Evolutionary conservation across 768 basidiomycete species (phyloP), one percentile per base, ranked within the genome.

Genomic region (Kwoniella botswanensis): DNA sequence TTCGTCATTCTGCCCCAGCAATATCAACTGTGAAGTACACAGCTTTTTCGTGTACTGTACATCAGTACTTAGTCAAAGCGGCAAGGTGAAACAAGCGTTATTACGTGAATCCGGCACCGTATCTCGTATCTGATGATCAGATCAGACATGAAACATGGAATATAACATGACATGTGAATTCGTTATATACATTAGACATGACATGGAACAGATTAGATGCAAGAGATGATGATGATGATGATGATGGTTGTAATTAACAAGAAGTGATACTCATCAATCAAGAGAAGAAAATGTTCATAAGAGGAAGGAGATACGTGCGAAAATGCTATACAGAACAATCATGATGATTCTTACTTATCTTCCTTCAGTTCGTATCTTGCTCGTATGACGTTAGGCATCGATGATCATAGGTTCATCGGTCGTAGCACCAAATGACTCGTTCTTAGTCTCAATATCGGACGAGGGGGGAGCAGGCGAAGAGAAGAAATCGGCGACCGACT

Each of bases 391-490:
- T 24, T 55, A 56, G 12, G 61, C 29, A 26, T 68, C 67, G 13
- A 68, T 68, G n/a, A 68, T 42, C 67, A 68, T 68, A n/a, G 67
- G 67, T 44, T 68, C 67, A 41, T 68, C 67, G 18, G 21, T 21
- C 12, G 44, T 68, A 13, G 35, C 43, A 22, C 43, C 61, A 4
- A 35, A 50, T 1, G 55, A 11, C 9, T 46, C 26, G 6, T 26
- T 42, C 9, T 17, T 10, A 13, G 54, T 18, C 22, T 50, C 6
- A 22, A 11, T 50, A 2, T 50, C 17, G 4, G 60, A n/a, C 50
- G 35, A 22, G 41, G 58, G 50, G 12, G 24, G 22, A 50, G 54
- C 44, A 42, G 67, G 61, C 10, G 29, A 41, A 10, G 63, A 55
- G 63, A 65, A 65, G 53, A 55, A 42, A 22, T 17, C 44, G 3